Evolutionary conservation across 352 stramenopile genomes (phyloP).

Genomic region (Phytophthora cajani): DNA sequence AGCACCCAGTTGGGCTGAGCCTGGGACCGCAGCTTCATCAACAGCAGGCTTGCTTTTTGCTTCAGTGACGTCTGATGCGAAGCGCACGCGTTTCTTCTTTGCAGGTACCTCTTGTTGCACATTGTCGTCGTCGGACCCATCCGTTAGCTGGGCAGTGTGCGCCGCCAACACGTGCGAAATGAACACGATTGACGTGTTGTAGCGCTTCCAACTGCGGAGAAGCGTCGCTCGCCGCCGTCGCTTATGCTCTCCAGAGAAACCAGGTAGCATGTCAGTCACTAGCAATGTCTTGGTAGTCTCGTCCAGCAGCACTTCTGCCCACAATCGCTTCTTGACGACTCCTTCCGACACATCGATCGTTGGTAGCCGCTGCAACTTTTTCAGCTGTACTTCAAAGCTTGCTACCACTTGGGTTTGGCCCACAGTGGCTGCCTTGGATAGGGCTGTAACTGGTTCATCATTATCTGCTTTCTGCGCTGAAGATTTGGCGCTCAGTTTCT

Average conservation of each 20-base stretch:
- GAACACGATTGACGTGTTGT: conserved; percentile 73
- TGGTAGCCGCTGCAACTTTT: conserved; percentile 82
- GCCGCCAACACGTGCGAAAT: conserved; percentile 61
- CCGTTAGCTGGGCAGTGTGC: conserved; percentile 23
- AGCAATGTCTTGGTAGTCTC: conserved; percentile 83
- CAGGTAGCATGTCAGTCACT: conserved; percentile 83
- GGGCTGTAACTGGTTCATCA: conserved; percentile 18
- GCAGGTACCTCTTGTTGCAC: conserved; percentile 24
- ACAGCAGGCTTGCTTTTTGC: conserved; percentile 17
- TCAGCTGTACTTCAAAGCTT: conserved; percentile 83
- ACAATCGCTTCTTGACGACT: conserved; percentile 67
- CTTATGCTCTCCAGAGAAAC: conserved; percentile 74
- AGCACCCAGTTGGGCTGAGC: conserved; percentile 2
- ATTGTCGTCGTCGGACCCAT: conserved; percentile 21
- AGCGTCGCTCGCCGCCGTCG: conserved; percentile 69
- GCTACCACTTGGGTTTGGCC: conserved; percentile 55
- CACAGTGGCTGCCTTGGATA: conserved; percentile 30
- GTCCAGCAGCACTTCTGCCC: conserved; percentile 80
- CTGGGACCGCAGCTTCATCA: background rate
- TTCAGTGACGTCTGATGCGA: conserved; percentile 43
- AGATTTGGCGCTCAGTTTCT: conserved; percentile 15
- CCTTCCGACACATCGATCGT: conserved; percentile 80
- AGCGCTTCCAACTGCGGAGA: conserved; percentile 81
- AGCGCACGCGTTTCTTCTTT: conserved; percentile 76
- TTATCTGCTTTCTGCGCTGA: conserved; percentile 7